Base-by-base conservation (phyloP, 2,329 filamentous ascomycete genomes). In the Aspergillus japonicus region DNA sequence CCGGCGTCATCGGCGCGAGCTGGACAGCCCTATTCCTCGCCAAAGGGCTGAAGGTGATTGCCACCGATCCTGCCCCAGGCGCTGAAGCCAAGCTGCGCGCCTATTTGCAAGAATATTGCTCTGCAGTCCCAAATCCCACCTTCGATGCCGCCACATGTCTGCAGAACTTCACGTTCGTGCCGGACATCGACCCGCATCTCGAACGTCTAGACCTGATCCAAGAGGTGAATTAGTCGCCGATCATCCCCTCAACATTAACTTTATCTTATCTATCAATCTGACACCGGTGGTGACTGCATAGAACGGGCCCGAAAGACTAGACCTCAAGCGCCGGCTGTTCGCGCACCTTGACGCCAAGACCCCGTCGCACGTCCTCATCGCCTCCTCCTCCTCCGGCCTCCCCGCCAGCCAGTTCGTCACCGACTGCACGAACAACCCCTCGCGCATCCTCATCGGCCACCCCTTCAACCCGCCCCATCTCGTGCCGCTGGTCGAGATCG, bases 21-120 rank as follows among this genome's bases (percentile, higher is more conserved):
- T 81, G 79, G 78, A 74, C 77, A 2, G 74, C 73, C 10, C 67
- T 79, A 0, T 78, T 78, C 53, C 69, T 78, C 0, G 68, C 76
- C 4, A 69, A 72, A 50, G 76, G 75, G 21, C 62, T 75, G n/a
- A 65, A 66, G 19, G 78, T 80, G n/a, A 66, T 76, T 4, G 74
- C 75, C 19, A 77, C 74, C n/a, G 77, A 81, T 58, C 75, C 77
- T 54, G 75, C 73, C 6, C 67, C 72, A 12, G 68, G 70, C 21
- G 72, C 77, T 2, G 69, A 75, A 55, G 62, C 64, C 39, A 71
- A 68, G 26, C 66, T 77, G 14, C 39, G 61, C 8, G 49, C 53
- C 7, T 67, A 71, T 42, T 56, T 73, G 16, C 19, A 65, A 5
- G 67, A 52, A 8, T 52, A 52, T 16, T 52, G 50, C 29, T 5